Base-by-base conservation (phyloP, 1,284 basidiomycete species). In the Lignosus rhinocerotis region DNA sequence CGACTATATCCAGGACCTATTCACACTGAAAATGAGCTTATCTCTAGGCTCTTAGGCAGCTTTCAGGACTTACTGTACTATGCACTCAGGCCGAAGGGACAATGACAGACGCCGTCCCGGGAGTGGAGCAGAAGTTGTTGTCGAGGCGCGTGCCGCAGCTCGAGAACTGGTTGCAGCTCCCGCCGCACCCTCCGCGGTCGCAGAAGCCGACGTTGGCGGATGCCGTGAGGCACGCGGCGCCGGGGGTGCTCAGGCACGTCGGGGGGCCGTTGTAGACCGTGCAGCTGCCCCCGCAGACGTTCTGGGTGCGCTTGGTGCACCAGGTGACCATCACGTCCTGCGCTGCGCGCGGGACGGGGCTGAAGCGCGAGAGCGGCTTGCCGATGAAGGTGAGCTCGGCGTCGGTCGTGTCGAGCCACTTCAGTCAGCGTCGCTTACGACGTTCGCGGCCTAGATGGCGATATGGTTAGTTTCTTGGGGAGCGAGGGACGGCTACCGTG, bases 311-410 rank as follows among this genome's bases (percentile, higher is more conserved):
- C 11, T 16, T 36, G 39, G 5, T 49, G 21, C 54, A 56, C 33
- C 44, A 56, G n/a, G 31, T 42, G 33, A 56, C 54, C 14, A 11
- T 56, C 31, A 39, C 42, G 41, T 38, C 38, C 25, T 41, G 19
- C 1, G 51, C 43, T 4, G 51, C 41, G 7, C 43, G 51, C 11
- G 43, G 51, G 19, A 11, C 33, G 21, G 44, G 45, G 25, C 25
- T 25, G 25, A 4, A 25, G 5, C 38, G 39, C 33, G 39, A 30
- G 41, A 48, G 31, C 17, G 54, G 48, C 4, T 21, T 8, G 32
- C 48, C 41, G 33, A 56, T 3, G 48, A 50, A 51, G 19, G 54
- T 56, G 33, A 56, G 17, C 32, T 56, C 14, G 32, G 54, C 48
- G 2, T 50, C 48, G 41, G 54, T 56, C 16, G 32, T 56, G 2